Conservation (phyloP, 805 yeast species). For the Wickerhamomyces chaumierensis region DNA sequence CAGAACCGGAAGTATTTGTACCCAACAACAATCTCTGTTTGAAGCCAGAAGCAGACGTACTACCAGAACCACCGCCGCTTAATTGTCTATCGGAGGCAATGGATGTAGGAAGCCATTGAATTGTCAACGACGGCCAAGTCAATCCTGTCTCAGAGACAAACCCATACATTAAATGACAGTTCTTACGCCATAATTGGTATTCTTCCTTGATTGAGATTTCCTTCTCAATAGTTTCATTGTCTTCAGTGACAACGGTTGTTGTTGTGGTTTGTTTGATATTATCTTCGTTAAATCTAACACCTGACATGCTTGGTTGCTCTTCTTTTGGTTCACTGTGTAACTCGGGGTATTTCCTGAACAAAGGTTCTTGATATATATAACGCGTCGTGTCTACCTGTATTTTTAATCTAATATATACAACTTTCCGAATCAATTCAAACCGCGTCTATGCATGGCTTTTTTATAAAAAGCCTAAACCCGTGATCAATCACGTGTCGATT, state of each 20-base stretch:
- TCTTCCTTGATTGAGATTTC: conserved; percentile 35
- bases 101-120: conserved; percentile 60
- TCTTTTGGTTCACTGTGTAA: too few relatives aligned
- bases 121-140: conserved; percentile 73
- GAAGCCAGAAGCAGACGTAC: conserved; percentile 19
- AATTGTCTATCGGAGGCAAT: conserved; percentile 8
- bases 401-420: too few relatives aligned
- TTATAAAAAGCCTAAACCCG: too few relatives aligned
- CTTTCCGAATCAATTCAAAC: too few relatives aligned
- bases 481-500: too few relatives aligned
- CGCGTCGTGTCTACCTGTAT: too few relatives aligned
- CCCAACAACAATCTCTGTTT: conserved; percentile 50
- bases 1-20: conserved; percentile 67
- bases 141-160: conserved; percentile 72
- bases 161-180: conserved; percentile 74
- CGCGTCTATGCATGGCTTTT: too few relatives aligned
- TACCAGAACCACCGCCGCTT: too few relatives aligned
- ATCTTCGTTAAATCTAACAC: conserved; percentile 1
- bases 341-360: too few relatives aligned
- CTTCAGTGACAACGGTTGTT: neutral
- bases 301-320: neutral
- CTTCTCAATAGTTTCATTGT: conserved; percentile 15
- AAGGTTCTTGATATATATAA: too few relatives aligned
- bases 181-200: conserved; percentile 71
- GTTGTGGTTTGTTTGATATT: neutral